phyloP scores from a whole-genome alignment of 768 basidiomycete species.

The Gymnopilus dilepis region DNA sequence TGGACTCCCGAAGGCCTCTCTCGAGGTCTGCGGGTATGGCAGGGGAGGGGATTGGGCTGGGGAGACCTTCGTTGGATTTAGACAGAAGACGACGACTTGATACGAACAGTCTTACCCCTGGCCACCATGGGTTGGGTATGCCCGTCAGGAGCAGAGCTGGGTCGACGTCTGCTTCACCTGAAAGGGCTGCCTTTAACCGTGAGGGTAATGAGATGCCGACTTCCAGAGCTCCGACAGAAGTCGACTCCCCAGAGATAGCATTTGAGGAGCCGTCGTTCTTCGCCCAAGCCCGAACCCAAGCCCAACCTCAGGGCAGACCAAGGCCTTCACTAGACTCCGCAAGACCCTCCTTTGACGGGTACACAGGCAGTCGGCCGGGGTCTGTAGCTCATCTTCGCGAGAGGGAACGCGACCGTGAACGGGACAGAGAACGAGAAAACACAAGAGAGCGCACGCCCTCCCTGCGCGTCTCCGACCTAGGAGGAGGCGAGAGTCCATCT shows the following conservation, averaged over 20 bases:
- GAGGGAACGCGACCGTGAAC: constrained; percentile 22
- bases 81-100: constrained; percentile 19
- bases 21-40: constrained; percentile 7
- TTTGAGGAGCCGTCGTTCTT: constrained; percentile 13
- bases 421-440: constrained; percentile 6
- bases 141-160: not conserved
- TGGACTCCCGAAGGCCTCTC: constrained; percentile 26
- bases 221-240: constrained; percentile 5
- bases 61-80: constrained; percentile 32
- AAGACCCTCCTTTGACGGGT: constrained; percentile 24
- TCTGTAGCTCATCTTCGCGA: constrained; percentile 24
- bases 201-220: not conserved
- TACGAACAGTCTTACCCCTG: constrained; percentile 21
- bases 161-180: constrained; percentile 10
- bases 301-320: too few relatives aligned
- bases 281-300: too few relatives aligned
- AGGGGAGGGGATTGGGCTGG: constrained; percentile 27
- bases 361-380: constrained; percentile 18
- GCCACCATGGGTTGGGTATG: too few relatives aligned
- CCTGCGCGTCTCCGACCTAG: constrained; percentile 24
- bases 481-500: constrained; percentile 16
- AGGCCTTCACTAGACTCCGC: constrained; percentile 29
- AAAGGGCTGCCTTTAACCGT: not conserved
- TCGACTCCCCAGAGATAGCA: constrained; percentile 19
- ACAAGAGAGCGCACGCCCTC: constrained; percentile 15